Evolutionary conservation across 257 asterid genomes (phyloP), one percentile per base, ranked within the genome.

Genomic region (Solanum phureja): DNA sequence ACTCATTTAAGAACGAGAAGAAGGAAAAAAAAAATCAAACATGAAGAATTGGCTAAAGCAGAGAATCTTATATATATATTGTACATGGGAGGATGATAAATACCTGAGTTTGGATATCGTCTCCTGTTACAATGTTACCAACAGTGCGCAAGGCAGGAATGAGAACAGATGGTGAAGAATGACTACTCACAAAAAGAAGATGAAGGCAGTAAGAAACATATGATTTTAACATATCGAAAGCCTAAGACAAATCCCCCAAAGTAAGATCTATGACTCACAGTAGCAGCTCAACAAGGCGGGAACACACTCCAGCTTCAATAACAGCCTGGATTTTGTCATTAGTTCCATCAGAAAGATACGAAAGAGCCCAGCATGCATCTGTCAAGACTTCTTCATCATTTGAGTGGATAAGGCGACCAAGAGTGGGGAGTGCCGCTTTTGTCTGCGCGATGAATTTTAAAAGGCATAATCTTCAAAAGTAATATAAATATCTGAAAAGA

Each of bases 321-420:
- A 96, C 99, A 88, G 97, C 98, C 92, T 95, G 99, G 87, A 94
- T 93, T 94, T 93, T 96, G 58, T 95, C 98, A 69, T 95, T 93
- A 10, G 95, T 92, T 44, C 99, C 99, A 84, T 95, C 98, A 35
- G 98, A 95, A 16, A 96, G 94, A 87, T 96, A 95, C 0, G 99
- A 96, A 31, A 96, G 98, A 21, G 99, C 99, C 99, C 99, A 96
- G 83, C 98, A 95, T 66, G 98, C 98, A 95, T 96, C 97, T 18
- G 98, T 95, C 40, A 96, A 93, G 86, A 96, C 97, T 91, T 96
- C 99, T 83, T 96, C 98, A 89, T 96, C 99, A 85, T 75, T 93
- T 44, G 94, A 93, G 83, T 89, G 95, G 73, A 95, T 88, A 69
- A 96, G 98, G 29, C 89, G 97, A 42, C 91, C 90, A 91, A 96